Conservation (phyloP, 1,139 yeast species). For the Suhomyces choctaworum region DNA sequence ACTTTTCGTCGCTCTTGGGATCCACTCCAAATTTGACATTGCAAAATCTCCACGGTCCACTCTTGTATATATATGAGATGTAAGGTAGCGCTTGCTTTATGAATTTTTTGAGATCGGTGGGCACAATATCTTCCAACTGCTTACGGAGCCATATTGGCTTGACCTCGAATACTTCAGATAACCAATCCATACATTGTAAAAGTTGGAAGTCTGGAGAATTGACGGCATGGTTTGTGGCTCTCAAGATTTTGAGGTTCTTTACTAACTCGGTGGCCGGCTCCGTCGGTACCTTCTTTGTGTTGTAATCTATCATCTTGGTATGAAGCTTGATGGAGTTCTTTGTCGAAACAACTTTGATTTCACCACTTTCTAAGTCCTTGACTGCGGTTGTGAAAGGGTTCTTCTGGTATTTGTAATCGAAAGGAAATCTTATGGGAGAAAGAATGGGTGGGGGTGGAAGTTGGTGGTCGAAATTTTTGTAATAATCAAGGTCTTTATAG, state of each 20-base stretch:
- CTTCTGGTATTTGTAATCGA: conserved; percentile 52
- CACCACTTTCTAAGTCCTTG: conserved; percentile 67
- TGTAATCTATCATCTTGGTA: conserved; percentile 44
- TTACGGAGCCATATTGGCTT: conserved; percentile 89
- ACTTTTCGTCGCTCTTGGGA: conserved; percentile 58
- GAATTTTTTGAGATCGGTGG: conserved; percentile 49
- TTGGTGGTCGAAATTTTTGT: conserved; percentile 54
- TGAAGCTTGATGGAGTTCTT: conserved; percentile 44
- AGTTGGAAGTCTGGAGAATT: conserved; percentile 34
- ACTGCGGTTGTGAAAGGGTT: conserved; percentile 54
- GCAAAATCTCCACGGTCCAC: conserved; percentile 97
- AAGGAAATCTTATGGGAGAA: conserved; percentile 74
- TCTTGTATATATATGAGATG: conserved; percentile 74
- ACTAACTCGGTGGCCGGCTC: conserved; percentile 40
- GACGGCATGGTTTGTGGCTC: conserved; percentile 22
- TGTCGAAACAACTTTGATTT: conserved; percentile 41
- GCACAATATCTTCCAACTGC: conserved; percentile 63
- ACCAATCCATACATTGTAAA: conserved; percentile 52
- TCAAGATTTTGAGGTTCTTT: conserved; percentile 33
- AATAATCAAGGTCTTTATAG: conserved; percentile 26
- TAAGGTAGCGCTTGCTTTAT: conserved; percentile 80
- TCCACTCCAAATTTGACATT: conserved; percentile 78
- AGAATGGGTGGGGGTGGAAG: conserved; percentile 87
- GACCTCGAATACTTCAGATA: conserved; percentile 55
- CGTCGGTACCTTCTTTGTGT: conserved; percentile 30